These are phyloP conservation scores for Lactifluus subvellereus DNA, from an alignment of 768 basidiomycete species.

Conservation along the genomic window DNA sequence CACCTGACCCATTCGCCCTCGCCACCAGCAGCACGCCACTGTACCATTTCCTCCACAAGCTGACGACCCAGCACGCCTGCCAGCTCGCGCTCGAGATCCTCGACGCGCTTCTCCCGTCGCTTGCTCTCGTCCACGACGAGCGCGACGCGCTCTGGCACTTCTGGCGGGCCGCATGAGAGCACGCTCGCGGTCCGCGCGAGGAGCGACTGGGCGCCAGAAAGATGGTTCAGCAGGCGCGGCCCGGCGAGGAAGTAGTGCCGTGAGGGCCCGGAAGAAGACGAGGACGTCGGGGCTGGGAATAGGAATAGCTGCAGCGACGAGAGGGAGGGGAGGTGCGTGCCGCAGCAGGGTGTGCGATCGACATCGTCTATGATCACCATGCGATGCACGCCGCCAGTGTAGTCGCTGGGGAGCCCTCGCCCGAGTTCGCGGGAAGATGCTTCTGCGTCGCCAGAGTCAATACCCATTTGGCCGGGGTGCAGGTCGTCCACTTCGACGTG, in stretches of 20 bases:
- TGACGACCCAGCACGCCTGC: slow-evolving; percentile 43
- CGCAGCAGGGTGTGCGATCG: slow-evolving; percentile 81
- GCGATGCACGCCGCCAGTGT: slow-evolving; percentile 71
- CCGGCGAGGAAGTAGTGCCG: slow-evolving; percentile 83
- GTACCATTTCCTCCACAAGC: slow-evolving; percentile 35
- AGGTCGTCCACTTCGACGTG: slow-evolving; percentile 74
- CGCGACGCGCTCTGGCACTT: slow-evolving; percentile 61
- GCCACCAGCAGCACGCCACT: slow-evolving; percentile 24
- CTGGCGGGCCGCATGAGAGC: slow-evolving; percentile 61
- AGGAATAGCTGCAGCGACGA: slow-evolving; percentile 69
- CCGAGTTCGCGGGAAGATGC: slow-evolving; percentile 48
- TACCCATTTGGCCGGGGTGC: slow-evolving; percentile 31
- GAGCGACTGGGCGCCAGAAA: slow-evolving; percentile 50
- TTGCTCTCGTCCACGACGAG: slow-evolving; percentile 64
- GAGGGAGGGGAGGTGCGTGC: slow-evolving; percentile 78
- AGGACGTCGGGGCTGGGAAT: slow-evolving; percentile 56
- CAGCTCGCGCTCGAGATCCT: slow-evolving; percentile 64
- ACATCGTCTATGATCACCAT: slow-evolving; percentile 78
- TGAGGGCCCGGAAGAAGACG: slow-evolving; percentile 52
- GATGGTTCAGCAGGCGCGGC: slow-evolving; percentile 60
- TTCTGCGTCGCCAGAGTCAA: slow-evolving; percentile 31
- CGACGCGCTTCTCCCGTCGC: slow-evolving; percentile 58
- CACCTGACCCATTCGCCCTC: slow-evolving; percentile 40
- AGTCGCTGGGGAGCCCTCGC: slow-evolving; percentile 62
- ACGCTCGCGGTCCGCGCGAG: slow-evolving; percentile 52